Base-by-base conservation (phyloP, 352 stramenopile species). In the Elongisporangium prolatum region DNA sequence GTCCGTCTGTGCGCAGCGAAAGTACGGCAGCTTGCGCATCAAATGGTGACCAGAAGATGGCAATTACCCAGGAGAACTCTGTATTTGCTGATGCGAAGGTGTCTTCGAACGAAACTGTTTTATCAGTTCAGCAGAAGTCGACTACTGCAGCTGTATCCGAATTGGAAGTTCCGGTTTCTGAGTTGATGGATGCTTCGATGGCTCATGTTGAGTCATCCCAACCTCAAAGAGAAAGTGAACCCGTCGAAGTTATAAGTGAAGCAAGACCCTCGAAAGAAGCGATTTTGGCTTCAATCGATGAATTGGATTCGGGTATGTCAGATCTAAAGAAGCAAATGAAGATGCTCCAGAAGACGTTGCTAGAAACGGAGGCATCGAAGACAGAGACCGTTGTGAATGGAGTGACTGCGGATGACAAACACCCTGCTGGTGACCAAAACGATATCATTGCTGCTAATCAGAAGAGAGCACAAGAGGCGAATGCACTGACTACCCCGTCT, bases 211-310 rank as follows among this genome's bases (percentile, higher is more conserved):
- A 21, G n/a, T 34, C 7, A 48, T 22, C 51, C 44, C 52, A 68
- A 67, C 7, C 59, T 37, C 17, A 52, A 48, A 21, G 10, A 49
- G 21, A 51, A 22, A 28, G 25, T 21, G 50, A 20, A 6, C 52
- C 50, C 4, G 47, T 28, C 28, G 28, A 40, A 40, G 28, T 40
- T 40, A 13, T 13, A 5, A 40, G 9, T 40, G 28, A 40, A 11
- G 40, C 65, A 17, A 75, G 77, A 24, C 70, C 71, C 1, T 83
- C 80, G 40, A 95, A 95, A 57, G 83, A 93, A 60, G 68, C 80
- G 21, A 92, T 95, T 65, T 64, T 95, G n/a, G 72, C 66, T 5
- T 77, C 84, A 14, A 95, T 95, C 48, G 86, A 95, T 54, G 48
- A 64, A 34, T 52, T 95, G 11, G 86, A 95, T 59, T 86, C 75